A percentile compares a stretch with the other conserved stretches of the same genome.
phyloP scores from a whole-genome alignment of 768 basidiomycete genomes.

The Amanita rubescens region DNA sequence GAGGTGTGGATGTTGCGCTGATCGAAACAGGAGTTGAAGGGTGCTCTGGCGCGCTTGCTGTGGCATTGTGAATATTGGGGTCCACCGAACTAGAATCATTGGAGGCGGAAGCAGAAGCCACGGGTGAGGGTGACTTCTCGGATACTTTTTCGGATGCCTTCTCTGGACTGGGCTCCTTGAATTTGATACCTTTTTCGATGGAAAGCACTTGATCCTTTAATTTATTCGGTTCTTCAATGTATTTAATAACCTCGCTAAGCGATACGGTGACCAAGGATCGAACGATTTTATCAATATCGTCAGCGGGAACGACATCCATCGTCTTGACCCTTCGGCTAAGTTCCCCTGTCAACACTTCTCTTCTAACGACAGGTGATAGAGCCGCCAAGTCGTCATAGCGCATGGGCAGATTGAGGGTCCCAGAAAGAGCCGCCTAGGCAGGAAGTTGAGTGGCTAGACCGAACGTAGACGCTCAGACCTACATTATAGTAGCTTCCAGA shows the following conservation, averaged over 20 bases:
- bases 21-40: conserved; percentile 82
- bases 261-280: conserved; percentile 65
- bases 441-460: conserved; percentile 5
- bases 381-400: conserved; percentile 80
- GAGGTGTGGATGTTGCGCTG: conserved; percentile 71
- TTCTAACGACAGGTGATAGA: conserved; percentile 81
- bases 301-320: conserved; percentile 41
- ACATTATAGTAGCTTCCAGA: conserved; percentile 87
- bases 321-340: conserved; percentile 65
- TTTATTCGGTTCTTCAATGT: conserved; percentile 62
- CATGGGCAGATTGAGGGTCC: conserved; percentile 76
- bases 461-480: conserved; percentile 15
- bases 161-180: conserved; percentile 22
- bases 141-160: conserved; percentile 27
- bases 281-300: conserved; percentile 59
- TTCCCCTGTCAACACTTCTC: conserved; percentile 80
- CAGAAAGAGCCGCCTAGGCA: conserved; percentile 68
- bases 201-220: conserved; percentile 56
- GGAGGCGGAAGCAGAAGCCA: conserved; percentile 47
- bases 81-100: conserved; percentile 71
- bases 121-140: conserved; percentile 46
- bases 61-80: conserved; percentile 54
- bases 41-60: conserved; percentile 85
- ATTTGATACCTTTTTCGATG: conserved; percentile 23
- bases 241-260: conserved; percentile 69